Evolutionary conservation across 2,329 filamentous ascomycete genomes (phyloP).

Genomic region (Fusarium acutatum): DNA sequence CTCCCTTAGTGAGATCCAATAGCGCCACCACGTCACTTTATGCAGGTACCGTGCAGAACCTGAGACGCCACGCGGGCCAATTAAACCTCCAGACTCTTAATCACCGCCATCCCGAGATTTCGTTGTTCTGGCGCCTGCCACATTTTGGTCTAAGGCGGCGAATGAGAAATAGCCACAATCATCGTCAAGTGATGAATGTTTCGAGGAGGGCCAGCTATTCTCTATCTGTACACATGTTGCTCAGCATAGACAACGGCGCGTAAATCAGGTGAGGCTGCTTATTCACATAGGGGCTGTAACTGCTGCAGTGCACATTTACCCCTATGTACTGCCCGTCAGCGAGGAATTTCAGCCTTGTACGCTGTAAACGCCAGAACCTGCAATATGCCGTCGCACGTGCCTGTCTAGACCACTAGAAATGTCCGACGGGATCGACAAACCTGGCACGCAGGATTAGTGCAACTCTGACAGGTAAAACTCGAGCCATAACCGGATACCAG

Average conservation of each 20-base stretch:
- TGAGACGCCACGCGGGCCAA: constrained; percentile 49
- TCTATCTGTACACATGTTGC: not conserved
- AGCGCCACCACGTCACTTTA: constrained; percentile 37
- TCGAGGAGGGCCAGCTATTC: not conserved
- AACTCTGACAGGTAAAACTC: constrained; percentile 25
- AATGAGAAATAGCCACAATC: constrained; percentile 7
- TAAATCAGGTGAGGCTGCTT: constrained; percentile 12
- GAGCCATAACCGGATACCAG: not conserved
- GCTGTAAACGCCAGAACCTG: not conserved
- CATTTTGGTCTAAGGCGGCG: constrained; percentile 11
- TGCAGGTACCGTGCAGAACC: constrained; percentile 42
- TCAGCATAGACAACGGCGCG: not conserved
- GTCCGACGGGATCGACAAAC: constrained; percentile 19
- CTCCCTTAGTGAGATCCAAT: not conserved
- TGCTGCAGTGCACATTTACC: not conserved
- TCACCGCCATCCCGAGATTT: constrained; percentile 24
- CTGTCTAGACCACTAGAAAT: constrained; percentile 15
- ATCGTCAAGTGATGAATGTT: not conserved
- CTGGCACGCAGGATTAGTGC: constrained; percentile 17
- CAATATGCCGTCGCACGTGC: not conserved
- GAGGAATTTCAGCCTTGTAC: constrained; percentile 20
- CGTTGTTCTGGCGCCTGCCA: constrained; percentile 29
- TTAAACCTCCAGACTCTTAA: constrained; percentile 27
- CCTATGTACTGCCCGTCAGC: constrained; percentile 2
- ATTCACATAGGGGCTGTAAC: not conserved